Base-by-base conservation (phyloP, 176 grass and related monocot species). In the Aegilops sharonensis region DNA sequence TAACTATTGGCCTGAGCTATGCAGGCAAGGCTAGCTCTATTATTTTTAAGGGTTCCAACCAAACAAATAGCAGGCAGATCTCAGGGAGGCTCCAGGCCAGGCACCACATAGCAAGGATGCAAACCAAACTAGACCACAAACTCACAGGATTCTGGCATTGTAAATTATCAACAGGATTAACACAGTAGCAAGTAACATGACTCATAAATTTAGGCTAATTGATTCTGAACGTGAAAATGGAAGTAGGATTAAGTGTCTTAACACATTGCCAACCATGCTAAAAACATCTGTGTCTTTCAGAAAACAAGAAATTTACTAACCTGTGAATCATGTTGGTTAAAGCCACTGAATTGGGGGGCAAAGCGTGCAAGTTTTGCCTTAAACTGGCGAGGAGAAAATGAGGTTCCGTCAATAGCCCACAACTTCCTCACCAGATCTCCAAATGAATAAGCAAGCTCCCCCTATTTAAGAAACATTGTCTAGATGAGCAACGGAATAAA, bases 311-410 rank as follows among this genome's bases (percentile, higher is more conserved):
- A 24, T 21, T 29, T 31, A 84, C 81, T 83, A 37, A 98, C 97
- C 90, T 99, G 97, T 59, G 97, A 98, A 88, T 99, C 97, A 81
- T 99, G 97, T 92, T 96, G 97, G 73, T 94, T 99, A 85, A 88
- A 99, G 29, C 97, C 94, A 91, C 89, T 89, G 72, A 99, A 99
- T 81, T 96, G 97, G 29, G 93, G 97, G 6, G 97, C 92, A 90
- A 96, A 99, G 42, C 90, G 89, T n/a, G 82, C 86, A 87, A 99
- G 91, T 68, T 73, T 96, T 75, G 75, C 43, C 85, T 99, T 99
- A 75, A 99, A 99, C 73, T 88, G 88, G 72, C 85, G 88, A 80
- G 97, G 94, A 3, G 77, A 62, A 48, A 93, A 94, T 23, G 94
- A 87, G 11, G 83, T 89, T 88, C 89, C 95, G 9, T 99, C 97